Evolutionary conservation across 768 basidiomycete species (phyloP).

Genomic region (Mycena filopes): DNA sequence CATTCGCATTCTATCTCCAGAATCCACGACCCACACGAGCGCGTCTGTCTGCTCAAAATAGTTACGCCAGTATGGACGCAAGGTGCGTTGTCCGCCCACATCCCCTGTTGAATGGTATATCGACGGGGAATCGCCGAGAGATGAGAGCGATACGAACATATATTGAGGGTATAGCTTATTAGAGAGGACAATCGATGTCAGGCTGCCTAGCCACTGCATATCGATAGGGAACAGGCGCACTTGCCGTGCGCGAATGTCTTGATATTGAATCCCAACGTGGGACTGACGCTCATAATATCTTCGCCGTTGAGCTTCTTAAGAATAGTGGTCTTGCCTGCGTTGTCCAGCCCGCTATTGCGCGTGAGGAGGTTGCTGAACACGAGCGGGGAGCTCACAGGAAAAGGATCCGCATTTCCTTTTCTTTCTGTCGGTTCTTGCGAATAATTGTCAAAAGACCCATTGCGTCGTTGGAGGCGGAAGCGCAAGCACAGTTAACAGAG

Average conservation of each 20-base stretch:
- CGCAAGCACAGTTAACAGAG: not conserved
- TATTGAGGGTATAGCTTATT: conserved; percentile 78
- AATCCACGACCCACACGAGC: conserved; percentile 99
- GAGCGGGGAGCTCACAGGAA: conserved; percentile 73
- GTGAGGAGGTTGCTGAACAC: conserved; percentile 31
- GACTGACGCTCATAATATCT: conserved; percentile 88
- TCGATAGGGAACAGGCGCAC: conserved; percentile 58
- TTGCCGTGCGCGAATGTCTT: conserved; percentile 93
- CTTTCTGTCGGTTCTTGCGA: conserved; percentile 93
- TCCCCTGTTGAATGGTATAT: conserved; percentile 74
- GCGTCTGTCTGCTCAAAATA: conserved; percentile 99
- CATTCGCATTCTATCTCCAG: conserved; percentile 90
- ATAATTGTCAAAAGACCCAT: conserved; percentile 99
- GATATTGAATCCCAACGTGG: conserved; percentile 98
- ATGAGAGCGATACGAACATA: conserved; percentile 62
- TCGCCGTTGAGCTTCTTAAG: conserved; percentile 94
- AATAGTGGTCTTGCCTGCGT: conserved; percentile 99
- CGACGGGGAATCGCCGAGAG: conserved; percentile 28
- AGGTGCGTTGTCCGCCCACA: conserved; percentile 94
- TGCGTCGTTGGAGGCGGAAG: too few relatives aligned
- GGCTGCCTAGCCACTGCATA: conserved; percentile 11
- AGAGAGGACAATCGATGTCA: conserved; percentile 29
- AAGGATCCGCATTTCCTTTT: conserved; percentile 95
- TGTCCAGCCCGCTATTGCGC: conserved; percentile 86
- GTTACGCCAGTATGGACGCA: conserved; percentile 98